Evolutionary conservation across 2,329 filamentous ascomycete genomes (phyloP), one percentile per base, ranked within the genome.

Genomic region (Fusarium liriodendri): DNA sequence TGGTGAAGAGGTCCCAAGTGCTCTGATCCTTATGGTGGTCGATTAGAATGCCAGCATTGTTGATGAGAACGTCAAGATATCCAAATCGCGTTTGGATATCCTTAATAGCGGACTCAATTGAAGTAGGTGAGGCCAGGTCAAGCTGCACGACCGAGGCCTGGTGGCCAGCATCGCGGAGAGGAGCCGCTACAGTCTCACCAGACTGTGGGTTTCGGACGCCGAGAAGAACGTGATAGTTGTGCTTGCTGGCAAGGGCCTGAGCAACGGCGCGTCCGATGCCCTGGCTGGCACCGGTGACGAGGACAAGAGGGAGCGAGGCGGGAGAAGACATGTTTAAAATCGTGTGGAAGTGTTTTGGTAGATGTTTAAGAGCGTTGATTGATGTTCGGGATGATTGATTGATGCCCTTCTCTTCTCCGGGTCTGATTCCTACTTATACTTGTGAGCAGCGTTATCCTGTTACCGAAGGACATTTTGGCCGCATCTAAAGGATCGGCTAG

Each of bases 31-130:
- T 45, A 1, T 64, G 27, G 10, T 16, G 22, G 50, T 83, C 81
- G 16, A 82, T 60, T 27, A 80, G 64, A 16, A 82, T 73, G 9
- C 70, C 81, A 5, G 82, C 82, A 35, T 83, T 84, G 72, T 84
- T 82, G 73, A 83, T 54, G 4, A 84, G 80, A 9, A 82, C 79
- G 59, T 83, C 81, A 3, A 84, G 78, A 9, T 74, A 71, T n/a
- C 80, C 80, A 55, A 74, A 76, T 0, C 62, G 65, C 1, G 69
- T 40, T 0, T 69, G 38, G 16, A 83, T 78, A 16, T 62, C 50
- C 2, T 64, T 27, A n/a, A 77, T 55, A 0, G 81, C 79, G 0
- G 72, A 71, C 1, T 62, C 29, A 52, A 83, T 79, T 1, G 82
- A 83, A 0, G 68, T 62, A 2, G 79, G 67, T 0, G 79, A 81